Percentiles rank a stretch among this genome's conserved stretches.
Evolutionary conservation across 495 filamentous ascomycete species (phyloP).

Genomic region (Penicillium canescens): DNA sequence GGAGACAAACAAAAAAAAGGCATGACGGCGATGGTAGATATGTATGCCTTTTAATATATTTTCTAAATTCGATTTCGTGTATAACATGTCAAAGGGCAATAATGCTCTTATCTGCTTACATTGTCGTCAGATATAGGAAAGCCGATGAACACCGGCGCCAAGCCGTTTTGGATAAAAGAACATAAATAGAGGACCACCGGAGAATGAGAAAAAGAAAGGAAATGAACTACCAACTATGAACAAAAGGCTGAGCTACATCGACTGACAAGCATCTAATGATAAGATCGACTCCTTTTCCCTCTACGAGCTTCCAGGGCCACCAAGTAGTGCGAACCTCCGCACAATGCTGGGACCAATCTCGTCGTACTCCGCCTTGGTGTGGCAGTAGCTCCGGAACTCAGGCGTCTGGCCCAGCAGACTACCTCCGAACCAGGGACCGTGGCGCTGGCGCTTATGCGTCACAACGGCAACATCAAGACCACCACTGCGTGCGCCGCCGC

Average conservation of each 20-base stretch:
- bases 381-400: slow-evolving; percentile 98
- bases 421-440: slow-evolving; percentile 98
- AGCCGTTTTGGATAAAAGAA: slow-evolving; percentile 15
- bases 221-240: slow-evolving; percentile 37
- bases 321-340: slow-evolving; percentile 88
- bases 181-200: slow-evolving; percentile 6
- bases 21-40: not conserved
- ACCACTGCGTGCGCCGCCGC: slow-evolving; percentile 75
- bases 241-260: slow-evolving; percentile 29
- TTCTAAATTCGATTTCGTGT: not conserved
- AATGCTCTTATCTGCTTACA: not conserved
- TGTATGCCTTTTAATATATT: slow-evolving; percentile 2
- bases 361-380: slow-evolving; percentile 96
- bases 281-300: slow-evolving; percentile 7
- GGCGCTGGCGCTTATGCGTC: slow-evolving; percentile 91
- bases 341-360: slow-evolving; percentile 95
- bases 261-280: slow-evolving; percentile 24
- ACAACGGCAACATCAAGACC: slow-evolving; percentile 96
- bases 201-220: slow-evolving; percentile 13
- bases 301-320: slow-evolving; percentile 76
- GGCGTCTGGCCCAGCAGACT: slow-evolving; percentile 95
- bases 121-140: not conserved
- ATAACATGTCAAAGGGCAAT: not conserved
- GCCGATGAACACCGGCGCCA: not conserved
- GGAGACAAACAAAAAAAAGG: not conserved